phyloP scores from a whole-genome alignment of 768 basidiomycete species.

The Daedaleopsis sinensis region DNA sequence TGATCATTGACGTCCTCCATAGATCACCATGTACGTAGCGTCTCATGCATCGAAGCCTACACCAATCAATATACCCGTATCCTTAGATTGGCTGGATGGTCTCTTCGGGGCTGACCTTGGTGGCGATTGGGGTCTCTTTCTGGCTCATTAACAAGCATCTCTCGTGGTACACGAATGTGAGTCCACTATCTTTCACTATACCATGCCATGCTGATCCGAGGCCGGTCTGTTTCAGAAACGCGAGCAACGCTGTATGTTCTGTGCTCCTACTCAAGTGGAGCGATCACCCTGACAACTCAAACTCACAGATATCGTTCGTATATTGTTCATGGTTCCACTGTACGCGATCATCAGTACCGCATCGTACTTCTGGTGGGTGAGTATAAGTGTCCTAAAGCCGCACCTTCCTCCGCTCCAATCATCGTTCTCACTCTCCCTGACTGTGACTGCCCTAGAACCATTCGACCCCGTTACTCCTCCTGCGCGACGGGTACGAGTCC shows the following conservation, averaged over 20 bases:
- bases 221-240: conserved; percentile 16
- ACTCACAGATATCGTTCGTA: conserved; percentile 63
- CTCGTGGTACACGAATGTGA: conserved; percentile 69
- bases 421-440: too few relatives aligned
- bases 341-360: conserved; percentile 70
- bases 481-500: conserved; percentile 78
- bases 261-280: background rate
- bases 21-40: conserved; percentile 59
- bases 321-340: conserved; percentile 79
- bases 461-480: conserved; percentile 66
- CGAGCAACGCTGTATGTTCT: conserved; percentile 63
- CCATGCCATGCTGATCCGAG: too few relatives aligned
- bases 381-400: conserved; percentile 11
- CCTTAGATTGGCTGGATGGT: conserved; percentile 73
- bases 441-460: conserved; percentile 55
- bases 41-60: background rate
- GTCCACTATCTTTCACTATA: conserved; percentile 17
- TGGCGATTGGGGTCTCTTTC: conserved; percentile 59
- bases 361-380: conserved; percentile 74
- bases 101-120: conserved; percentile 57
- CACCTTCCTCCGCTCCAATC: too few relatives aligned
- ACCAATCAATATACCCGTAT: background rate
- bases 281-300: conserved; percentile 1
- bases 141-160: conserved; percentile 81
- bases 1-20: background rate